Percentiles rank a stretch among this genome's conserved stretches.
These are phyloP conservation scores for Cordyceps javanica DNA, from an alignment of 2,329 filamentous ascomycete species.

Conservation along the genomic window DNA sequence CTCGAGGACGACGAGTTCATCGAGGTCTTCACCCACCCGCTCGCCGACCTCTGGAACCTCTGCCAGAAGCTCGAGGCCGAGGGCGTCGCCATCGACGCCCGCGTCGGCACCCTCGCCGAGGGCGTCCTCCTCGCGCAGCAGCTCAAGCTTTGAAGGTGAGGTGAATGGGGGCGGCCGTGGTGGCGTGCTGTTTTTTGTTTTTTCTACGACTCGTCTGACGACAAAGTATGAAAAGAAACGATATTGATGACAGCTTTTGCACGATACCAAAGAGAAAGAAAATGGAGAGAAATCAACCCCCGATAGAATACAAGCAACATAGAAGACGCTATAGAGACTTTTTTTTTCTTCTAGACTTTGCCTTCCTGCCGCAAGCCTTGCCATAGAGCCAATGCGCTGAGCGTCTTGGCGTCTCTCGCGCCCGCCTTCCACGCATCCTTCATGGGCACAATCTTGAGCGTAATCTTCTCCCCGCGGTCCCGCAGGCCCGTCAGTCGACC, in stretches of 20 bases:
- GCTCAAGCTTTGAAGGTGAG: constrained; percentile 38
- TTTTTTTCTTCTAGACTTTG: constrained; percentile 33
- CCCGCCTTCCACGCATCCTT: constrained; percentile 52
- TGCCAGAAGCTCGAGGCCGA: constrained; percentile 60
- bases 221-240: no score
- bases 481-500: constrained; percentile 53
- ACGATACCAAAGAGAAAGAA: not conserved
- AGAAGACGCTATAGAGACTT: constrained; percentile 2
- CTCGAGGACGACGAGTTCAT: constrained; percentile 80
- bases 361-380: constrained; percentile 46
- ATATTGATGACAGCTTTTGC: not conserved
- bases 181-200: no score
- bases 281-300: not conserved
- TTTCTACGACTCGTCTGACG: no score
- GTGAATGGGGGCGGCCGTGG: no score
- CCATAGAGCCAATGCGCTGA: constrained; percentile 53
- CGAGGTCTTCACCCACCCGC: constrained; percentile 65
- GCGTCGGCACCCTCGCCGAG: constrained; percentile 71
- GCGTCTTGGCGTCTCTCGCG: constrained; percentile 52
- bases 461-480: constrained; percentile 55
- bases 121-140: constrained; percentile 67
- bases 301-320: not conserved
- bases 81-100: constrained; percentile 73
- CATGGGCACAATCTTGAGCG: constrained; percentile 51
- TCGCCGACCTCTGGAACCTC: constrained; percentile 58